These are phyloP conservation scores for Cephalotrichum gorgonifer DNA, from an alignment of 2,329 filamentous ascomycete genomes.

Conservation along the genomic window DNA sequence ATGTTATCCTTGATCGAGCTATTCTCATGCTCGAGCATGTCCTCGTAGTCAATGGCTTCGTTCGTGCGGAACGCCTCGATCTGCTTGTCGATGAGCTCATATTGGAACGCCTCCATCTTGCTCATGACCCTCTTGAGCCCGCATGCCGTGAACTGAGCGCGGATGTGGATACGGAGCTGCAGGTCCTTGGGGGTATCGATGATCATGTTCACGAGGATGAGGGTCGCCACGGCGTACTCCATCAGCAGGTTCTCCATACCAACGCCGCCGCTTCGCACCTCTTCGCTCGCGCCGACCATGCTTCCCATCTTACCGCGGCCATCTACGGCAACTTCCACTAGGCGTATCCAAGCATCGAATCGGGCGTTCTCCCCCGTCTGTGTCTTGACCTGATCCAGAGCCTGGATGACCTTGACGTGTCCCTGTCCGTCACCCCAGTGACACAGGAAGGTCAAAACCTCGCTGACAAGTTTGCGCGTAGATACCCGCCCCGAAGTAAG, in stretches of 20 bases:
- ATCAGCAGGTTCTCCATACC: slow-evolving; percentile 98
- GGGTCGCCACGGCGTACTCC: slow-evolving; percentile 94
- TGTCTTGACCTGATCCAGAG: slow-evolving; percentile 82
- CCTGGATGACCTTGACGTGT: slow-evolving; percentile 86
- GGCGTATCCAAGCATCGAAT: slow-evolving; percentile 97
- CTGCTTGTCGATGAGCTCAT: slow-evolving; percentile 97
- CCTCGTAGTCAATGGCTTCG: slow-evolving; percentile 96
- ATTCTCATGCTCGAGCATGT: slow-evolving; percentile 84
- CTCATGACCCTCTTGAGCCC: slow-evolving; percentile 87
- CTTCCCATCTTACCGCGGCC: slow-evolving; percentile 98
- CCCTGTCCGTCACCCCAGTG: slow-evolving; percentile 87
- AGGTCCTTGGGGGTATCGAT: slow-evolving; percentile 84
- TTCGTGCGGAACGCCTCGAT: slow-evolving; percentile 88
- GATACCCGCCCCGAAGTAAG: slow-evolving; percentile 82
- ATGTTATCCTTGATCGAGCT: slow-evolving; percentile 80
- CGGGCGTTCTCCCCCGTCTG: slow-evolving; percentile 86
- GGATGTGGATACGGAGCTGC: slow-evolving; percentile 84
- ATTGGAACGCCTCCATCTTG: slow-evolving; percentile 98
- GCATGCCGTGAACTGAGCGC: slow-evolving; percentile 91
- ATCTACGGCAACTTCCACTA: slow-evolving; percentile 94
- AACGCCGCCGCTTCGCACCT: slow-evolving; percentile 89
- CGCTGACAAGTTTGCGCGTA: slow-evolving; percentile 88
- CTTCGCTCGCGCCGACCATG: slow-evolving; percentile 90
- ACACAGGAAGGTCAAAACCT: slow-evolving; percentile 91
- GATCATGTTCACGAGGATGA: slow-evolving; percentile 94